Evolutionary conservation across 1,139 yeast genomes (phyloP), one percentile per base, ranked within the genome.

Genomic region (Hemisphaericaspora xylofermentans): DNA sequence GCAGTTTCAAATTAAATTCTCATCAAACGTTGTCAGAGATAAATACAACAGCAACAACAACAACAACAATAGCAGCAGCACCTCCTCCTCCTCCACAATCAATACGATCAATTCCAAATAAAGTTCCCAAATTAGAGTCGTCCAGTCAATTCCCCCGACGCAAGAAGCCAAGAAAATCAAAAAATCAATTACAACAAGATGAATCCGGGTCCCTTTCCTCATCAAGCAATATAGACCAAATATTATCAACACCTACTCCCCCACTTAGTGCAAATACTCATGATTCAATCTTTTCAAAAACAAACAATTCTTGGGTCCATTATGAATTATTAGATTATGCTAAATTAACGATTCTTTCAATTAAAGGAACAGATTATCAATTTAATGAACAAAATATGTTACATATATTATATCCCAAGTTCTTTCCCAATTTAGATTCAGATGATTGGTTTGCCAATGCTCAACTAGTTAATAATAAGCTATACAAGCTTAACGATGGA

Each of bases 321-420:
- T 49, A 57, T 17, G 66, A 63, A 33, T 60, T 71, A 12, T 42
- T 71, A 16, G 61, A 63, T 36, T 61, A 52, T 35, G 75, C 78
- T 16, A 70, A 68, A 43, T 57, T 72, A 39, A 64, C 76, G 2
- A 68, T 69, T 25, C 43, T 65, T 38, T 76, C 75, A 17, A 67
- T 72, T 16, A 72, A 71, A 44, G 78, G 78, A 4, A 57, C 66
- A 2, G 53, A 61, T 36, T 70, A 67, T 50, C 49, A 56, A 16
- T 60, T 70, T 43, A 63, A 61, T 38, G 75, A 71, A 42, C 78
- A 72, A 46, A 71, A 70, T 45, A 65, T 71, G 62, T 58, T 71
- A 41, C 77, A 72, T 45, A 71, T 72, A n/a, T 54, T 71, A 16
- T 71, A 71, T 48, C 78, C 78, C 14, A 70, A 70, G 40, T 70